These are phyloP conservation scores for Russula lepida DNA, from an alignment of 768 basidiomycete genomes.

Conservation along the genomic window DNA sequence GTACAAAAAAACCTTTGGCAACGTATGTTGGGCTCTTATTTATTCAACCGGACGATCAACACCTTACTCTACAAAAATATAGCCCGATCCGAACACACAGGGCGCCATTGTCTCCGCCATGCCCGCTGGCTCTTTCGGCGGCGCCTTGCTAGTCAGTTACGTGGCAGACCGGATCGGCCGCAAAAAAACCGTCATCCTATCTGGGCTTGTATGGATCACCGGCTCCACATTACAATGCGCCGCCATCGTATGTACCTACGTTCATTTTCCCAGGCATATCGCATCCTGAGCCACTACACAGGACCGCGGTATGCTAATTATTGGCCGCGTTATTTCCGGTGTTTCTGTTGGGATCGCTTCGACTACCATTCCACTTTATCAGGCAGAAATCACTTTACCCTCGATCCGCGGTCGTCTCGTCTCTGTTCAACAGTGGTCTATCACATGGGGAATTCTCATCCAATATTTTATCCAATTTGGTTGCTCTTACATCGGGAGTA, in stretches of 20 bases:
- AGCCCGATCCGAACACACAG: constrained; percentile 48
- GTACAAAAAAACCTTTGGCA: constrained; percentile 28
- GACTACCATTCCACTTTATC: constrained; percentile 66
- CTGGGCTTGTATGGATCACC: constrained; percentile 64
- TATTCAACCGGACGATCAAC: background rate
- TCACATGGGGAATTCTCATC: constrained; percentile 17
- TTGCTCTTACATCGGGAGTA: constrained; percentile 62
- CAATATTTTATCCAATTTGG: constrained; percentile 1
- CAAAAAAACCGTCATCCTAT: constrained; percentile 55
- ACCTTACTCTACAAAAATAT: background rate
- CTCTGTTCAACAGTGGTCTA: constrained; percentile 63
- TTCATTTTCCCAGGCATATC: background rate
- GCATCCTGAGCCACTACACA: constrained; percentile 22
- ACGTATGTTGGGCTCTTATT: constrained; percentile 14
- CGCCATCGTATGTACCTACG: constrained; percentile 29
- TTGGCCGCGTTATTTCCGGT: constrained; percentile 11
- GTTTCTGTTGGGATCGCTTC: constrained; percentile 27
- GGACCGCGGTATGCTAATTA: constrained; percentile 69
- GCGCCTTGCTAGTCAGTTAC: constrained; percentile 52
- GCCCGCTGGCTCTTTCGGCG: constrained; percentile 66
- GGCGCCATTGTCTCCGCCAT: constrained; percentile 73
- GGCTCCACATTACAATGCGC: constrained; percentile 69
- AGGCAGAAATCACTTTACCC: constrained; percentile 39
- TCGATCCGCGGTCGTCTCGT: constrained; percentile 34
- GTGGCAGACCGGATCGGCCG: constrained; percentile 61